phyloP scores from a whole-genome alignment of 768 basidiomycete genomes.

The Leccinum aurantiacum region DNA sequence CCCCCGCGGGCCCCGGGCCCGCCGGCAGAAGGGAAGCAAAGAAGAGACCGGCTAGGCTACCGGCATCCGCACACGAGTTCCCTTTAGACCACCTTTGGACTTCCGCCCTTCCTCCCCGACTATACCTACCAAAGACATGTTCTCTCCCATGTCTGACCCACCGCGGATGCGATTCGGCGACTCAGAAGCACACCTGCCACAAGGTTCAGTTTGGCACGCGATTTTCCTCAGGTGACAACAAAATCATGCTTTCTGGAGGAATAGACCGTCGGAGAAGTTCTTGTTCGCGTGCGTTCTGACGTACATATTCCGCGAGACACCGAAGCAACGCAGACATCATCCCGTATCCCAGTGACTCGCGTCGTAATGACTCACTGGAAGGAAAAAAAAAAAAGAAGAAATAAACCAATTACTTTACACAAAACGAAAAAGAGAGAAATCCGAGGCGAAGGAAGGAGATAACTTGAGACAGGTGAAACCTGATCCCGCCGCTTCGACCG shows the following conservation, averaged over 20 bases:
- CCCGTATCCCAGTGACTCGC: neutral
- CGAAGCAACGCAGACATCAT: neutral
- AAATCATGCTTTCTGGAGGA: neutral
- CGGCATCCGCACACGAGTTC: neutral
- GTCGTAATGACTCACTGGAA: neutral
- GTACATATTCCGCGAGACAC: neutral
- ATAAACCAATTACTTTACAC: neutral
- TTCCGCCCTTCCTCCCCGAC: neutral
- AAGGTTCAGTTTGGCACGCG: neutral
- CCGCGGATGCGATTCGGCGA: neutral
- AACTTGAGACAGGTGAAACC: conserved; percentile 4
- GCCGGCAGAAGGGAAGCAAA: neutral
- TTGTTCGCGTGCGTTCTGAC: neutral
- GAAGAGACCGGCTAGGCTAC: neutral
- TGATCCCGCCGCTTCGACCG: neutral
- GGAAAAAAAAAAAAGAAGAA: neutral
- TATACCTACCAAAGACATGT: too few species aligned
- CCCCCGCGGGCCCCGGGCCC: too few species aligned
- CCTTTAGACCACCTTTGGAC: neutral
- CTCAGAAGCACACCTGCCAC: conserved; percentile 5
- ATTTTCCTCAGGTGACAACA: neutral
- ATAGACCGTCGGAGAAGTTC: neutral
- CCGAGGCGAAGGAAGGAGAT: neutral
- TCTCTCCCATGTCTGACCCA: conserved; percentile 5
- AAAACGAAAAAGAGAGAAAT: neutral